Evolutionary conservation across 2,329 filamentous ascomycete species (phyloP), one percentile per base, ranked within the genome.

Genomic region (Colletotrichum filicis): DNA sequence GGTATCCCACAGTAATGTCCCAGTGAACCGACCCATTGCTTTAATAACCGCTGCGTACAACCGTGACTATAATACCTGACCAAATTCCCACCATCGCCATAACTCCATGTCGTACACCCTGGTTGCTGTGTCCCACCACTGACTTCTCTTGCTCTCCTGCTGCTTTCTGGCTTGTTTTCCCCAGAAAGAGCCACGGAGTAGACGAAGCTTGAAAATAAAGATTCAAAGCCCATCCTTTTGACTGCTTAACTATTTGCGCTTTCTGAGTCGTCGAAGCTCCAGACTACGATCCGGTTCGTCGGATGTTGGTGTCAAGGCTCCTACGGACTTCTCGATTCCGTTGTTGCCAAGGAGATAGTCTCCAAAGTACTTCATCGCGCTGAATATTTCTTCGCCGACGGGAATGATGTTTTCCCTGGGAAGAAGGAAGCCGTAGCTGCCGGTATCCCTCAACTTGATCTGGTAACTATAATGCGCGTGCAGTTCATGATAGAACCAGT

Each of bases 401-500:
- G 96, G 95, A 2, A 97, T 86, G 72, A 98, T 98, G 73, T 97
- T 90, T 70, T 97, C 93, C 70, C 90, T 92, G 0, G 97, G 97
- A 4, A 98, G 85, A 60, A 99, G 85, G 80, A 98, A 99, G 0
- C 97, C 97, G 80, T 98, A 98, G 80, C 92, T 97, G 11, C 97
- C 97, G 0, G 94, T 97, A 81, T 99, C 97, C 61, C 97, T 89
- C 32, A 99, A 86, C 84, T 98, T 98, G 83, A 97, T 93, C 86
- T 98, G 97, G 81, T 97, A 98, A 71, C 95, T 94, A 81, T 94
- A 97, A 75, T 91, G 92, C 22, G 96, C 94, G 59, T 88, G 86
- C 74, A 98, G 83, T 78, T 97, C 93, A 77, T 97, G 94, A 80
- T 97, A 98, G 83, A 99, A 98, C 91, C 94, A 98, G 82, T 98